phyloP scores from a whole-genome alignment of 192 early-diverging fungal genomes.

The Dimargaris xerosporica region DNA sequence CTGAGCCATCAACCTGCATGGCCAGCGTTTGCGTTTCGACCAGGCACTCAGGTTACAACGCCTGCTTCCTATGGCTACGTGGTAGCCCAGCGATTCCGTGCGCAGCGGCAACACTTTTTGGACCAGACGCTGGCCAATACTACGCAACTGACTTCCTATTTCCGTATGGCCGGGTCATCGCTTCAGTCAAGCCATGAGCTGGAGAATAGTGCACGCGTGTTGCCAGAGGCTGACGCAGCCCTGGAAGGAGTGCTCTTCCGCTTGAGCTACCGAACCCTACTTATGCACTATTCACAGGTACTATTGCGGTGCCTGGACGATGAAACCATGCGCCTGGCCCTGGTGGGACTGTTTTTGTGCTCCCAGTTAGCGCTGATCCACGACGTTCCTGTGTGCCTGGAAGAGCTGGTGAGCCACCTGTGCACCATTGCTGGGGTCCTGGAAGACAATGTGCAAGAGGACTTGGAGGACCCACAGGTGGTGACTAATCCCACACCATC shows the following conservation, averaged over 20 bases:
- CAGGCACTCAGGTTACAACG: slow-evolving; percentile 51
- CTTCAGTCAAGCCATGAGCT: too few relatives aligned
- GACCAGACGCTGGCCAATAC: slow-evolving; percentile 16
- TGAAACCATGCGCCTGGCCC: slow-evolving; percentile 58
- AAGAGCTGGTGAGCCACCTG: slow-evolving; percentile 3
- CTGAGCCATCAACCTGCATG: slow-evolving; percentile 33
- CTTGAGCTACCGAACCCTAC: slow-evolving; percentile 2
- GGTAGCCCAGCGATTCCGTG: slow-evolving; percentile 37
- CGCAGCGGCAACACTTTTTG: slow-evolving; percentile 13
- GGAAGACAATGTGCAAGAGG: slow-evolving; percentile 17
- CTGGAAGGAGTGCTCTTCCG: slow-evolving; percentile 15
- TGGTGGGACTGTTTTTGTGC: slow-evolving; percentile 63
- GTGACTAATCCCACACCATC: slow-evolving; percentile 15
- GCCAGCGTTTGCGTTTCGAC: slow-evolving; percentile 34
- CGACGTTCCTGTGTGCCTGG: neutral
- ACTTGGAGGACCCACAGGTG: slow-evolving; percentile 21
- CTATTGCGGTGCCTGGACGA: slow-evolving; percentile 54
- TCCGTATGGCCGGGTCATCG: too few relatives aligned
- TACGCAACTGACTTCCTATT: slow-evolving; percentile 16
- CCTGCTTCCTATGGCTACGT: slow-evolving; percentile 60
- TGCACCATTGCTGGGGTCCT: slow-evolving; percentile 19
- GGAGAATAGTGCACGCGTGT: too few relatives aligned
- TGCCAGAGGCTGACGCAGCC: too few relatives aligned
- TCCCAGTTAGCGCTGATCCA: slow-evolving; percentile 37
- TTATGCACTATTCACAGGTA: slow-evolving; percentile 10